These are phyloP conservation scores for Agapanthus africanus DNA, from an alignment of 106 monocot genomes.

Conservation along the genomic window DNA sequence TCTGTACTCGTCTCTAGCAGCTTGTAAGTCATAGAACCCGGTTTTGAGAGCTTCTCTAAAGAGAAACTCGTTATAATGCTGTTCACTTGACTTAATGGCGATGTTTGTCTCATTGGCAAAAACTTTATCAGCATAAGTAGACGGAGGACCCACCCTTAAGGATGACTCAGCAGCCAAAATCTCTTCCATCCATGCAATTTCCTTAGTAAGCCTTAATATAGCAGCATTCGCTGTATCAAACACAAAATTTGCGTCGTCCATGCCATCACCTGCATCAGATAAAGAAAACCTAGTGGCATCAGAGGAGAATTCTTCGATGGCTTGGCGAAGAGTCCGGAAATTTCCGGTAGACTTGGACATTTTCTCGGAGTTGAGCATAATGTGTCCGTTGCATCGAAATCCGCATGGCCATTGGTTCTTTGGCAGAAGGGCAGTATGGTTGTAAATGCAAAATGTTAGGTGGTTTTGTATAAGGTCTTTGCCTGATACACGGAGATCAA, in stretches of 20 bases:
- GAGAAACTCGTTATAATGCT: constrained; percentile 60
- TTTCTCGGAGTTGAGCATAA: constrained; percentile 96
- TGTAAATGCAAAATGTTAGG: constrained; percentile 87
- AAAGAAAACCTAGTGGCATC: constrained; percentile 88
- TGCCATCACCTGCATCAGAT: constrained; percentile 86
- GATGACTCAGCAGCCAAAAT: constrained; percentile 50
- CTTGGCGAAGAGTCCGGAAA: constrained; percentile 73
- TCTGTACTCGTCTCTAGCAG: constrained; percentile 83
- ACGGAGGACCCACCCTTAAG: constrained; percentile 38
- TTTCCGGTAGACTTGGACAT: constrained; percentile 97
- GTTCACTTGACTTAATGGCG: constrained; percentile 45
- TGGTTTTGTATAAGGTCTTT: constrained; percentile 94
- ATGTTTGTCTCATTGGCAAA: constrained; percentile 83
- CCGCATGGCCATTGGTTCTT: constrained; percentile 74
- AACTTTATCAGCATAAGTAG: constrained; percentile 67
- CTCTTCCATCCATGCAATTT: constrained; percentile 87
- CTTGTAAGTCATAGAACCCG: constrained; percentile 85
- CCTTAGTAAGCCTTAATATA: constrained; percentile 77
- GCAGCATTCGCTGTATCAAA: constrained; percentile 92
- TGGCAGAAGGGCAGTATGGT: constrained; percentile 70
- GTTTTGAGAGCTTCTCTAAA: constrained; percentile 85
- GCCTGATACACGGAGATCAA: constrained; percentile 88
- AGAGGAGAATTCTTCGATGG: constrained; percentile 71
- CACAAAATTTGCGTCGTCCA: constrained; percentile 94
- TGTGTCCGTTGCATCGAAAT: constrained; percentile 90